Evolutionary conservation across 2,329 filamentous ascomycete genomes (phyloP).

Genomic region (Plectosphaerella sp.): DNA sequence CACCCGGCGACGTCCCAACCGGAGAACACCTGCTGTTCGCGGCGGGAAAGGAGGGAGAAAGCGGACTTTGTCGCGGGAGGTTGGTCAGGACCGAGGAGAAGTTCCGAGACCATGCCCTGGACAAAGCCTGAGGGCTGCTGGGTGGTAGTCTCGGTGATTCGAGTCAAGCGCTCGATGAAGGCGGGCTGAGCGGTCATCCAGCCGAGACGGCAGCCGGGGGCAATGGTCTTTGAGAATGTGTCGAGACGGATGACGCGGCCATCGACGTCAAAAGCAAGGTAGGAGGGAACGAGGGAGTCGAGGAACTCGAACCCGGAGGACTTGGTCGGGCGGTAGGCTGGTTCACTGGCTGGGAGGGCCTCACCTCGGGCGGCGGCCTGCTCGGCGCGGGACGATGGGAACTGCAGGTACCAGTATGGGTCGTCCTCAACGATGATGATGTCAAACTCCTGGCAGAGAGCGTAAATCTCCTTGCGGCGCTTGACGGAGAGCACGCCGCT

Average conservation of each 20-base stretch:
- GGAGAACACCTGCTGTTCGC: slow-evolving; percentile 41
- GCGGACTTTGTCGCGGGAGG: slow-evolving; percentile 37
- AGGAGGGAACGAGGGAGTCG: slow-evolving; percentile 79
- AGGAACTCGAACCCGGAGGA: slow-evolving; percentile 70
- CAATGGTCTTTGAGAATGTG: slow-evolving; percentile 91
- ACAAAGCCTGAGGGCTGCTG: slow-evolving; percentile 88
- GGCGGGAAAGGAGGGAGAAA: slow-evolving; percentile 37
- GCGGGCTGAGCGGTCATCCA: slow-evolving; percentile 85
- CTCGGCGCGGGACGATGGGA: slow-evolving; percentile 59
- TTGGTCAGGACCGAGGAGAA: slow-evolving; percentile 68
- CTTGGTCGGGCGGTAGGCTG: slow-evolving; percentile 23
- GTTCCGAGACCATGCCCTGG: slow-evolving; percentile 73
- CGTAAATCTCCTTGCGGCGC: slow-evolving; percentile 75
- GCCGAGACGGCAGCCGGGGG: slow-evolving; percentile 82
- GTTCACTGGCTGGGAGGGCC: slow-evolving; percentile 18
- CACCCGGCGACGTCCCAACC: slow-evolving; percentile 81
- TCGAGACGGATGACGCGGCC: slow-evolving; percentile 87
- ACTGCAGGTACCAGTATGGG: slow-evolving; percentile 94
- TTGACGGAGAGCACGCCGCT: slow-evolving; percentile 68
- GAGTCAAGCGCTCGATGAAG: slow-evolving; percentile 65
- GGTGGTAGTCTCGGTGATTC: slow-evolving; percentile 71
- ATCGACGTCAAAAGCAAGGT: slow-evolving; percentile 74
- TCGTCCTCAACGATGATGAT: slow-evolving; percentile 92
- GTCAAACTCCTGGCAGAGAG: slow-evolving; percentile 76
- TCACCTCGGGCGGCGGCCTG: slow-evolving; percentile 44